Percentiles rank a stretch among this genome's conserved stretches.
These are phyloP conservation scores for Claviceps africana DNA, from an alignment of 2,329 filamentous ascomycete species.

Conservation along the genomic window DNA sequence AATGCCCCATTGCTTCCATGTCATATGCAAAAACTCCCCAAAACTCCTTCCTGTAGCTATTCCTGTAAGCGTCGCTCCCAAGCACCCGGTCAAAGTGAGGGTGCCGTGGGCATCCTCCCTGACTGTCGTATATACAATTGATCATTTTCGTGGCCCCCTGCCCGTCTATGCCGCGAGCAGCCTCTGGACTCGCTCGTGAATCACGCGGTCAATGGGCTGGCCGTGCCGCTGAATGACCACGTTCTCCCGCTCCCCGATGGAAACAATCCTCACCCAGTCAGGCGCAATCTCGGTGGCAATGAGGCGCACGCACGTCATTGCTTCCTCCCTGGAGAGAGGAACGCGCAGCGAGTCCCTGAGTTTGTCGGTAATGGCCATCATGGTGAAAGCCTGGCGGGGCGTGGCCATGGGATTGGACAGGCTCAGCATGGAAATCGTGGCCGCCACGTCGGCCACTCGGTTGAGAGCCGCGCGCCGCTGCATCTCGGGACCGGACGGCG, in stretches of 20 bases:
- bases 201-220: constrained; percentile 25
- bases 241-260: constrained; percentile 39
- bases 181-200: constrained; percentile 24
- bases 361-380: constrained; percentile 48
- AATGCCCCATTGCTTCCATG: not conserved
- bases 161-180: constrained; percentile 13
- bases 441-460: constrained; percentile 52
- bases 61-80: not conserved
- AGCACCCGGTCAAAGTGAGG: not conserved
- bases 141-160: not conserved
- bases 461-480: constrained; percentile 51
- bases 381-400: constrained; percentile 49
- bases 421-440: constrained; percentile 53
- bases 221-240: constrained; percentile 37
- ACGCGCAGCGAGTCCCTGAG: constrained; percentile 52
- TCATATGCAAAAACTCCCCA: not conserved
- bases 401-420: constrained; percentile 34
- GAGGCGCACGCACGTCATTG: constrained; percentile 32
- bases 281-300: constrained; percentile 42
- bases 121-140: not conserved
- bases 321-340: constrained; percentile 40
- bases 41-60: not conserved
- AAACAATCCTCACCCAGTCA: constrained; percentile 40
- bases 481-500: constrained; percentile 43
- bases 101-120: not conserved